These are phyloP conservation scores for Amaranthus hypochondriacus DNA, from an alignment of 148 eudicot species.

Conservation along the genomic window DNA sequence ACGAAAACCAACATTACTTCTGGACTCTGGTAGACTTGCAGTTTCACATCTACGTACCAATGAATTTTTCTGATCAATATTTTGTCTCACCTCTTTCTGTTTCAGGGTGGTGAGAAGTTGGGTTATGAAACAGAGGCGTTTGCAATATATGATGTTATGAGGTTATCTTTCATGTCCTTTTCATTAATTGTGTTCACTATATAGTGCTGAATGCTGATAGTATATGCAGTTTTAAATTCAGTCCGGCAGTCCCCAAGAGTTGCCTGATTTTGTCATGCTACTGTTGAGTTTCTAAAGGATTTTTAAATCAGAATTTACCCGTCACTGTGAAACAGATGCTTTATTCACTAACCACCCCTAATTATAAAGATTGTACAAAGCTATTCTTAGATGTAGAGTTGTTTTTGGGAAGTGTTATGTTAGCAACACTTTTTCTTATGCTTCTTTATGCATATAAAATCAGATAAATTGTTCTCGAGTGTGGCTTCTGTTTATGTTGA, in stretches of 20 bases:
- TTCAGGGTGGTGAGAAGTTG: constrained; percentile 65
- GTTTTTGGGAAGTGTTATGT: no score
- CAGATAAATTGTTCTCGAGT: background rate
- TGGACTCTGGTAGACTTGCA: background rate
- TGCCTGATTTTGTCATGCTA: background rate
- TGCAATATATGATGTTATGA: constrained; percentile 84
- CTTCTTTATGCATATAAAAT: background rate
- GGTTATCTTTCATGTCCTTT: constrained; percentile 34
- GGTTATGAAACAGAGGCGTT: constrained; percentile 96
- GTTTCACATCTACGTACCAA: background rate
- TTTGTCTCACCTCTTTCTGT: constrained; percentile 5
- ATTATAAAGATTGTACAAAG: no score
- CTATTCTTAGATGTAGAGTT: no score
- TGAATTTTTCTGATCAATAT: background rate
- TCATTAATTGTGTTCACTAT: background rate
- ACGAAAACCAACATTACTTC: background rate
- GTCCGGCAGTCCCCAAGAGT: background rate
- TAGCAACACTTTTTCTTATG: background rate
- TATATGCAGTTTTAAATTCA: background rate
- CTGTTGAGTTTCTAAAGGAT: background rate
- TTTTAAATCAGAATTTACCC: no score
- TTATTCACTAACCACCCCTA: no score
- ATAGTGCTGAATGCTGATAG: background rate
- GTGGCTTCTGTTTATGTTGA: constrained; percentile 1
- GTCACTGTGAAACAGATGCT: no score